These are phyloP conservation scores for Epichloe gansuensis DNA, from an alignment of 2,329 filamentous ascomycete genomes.

Conservation along the genomic window DNA sequence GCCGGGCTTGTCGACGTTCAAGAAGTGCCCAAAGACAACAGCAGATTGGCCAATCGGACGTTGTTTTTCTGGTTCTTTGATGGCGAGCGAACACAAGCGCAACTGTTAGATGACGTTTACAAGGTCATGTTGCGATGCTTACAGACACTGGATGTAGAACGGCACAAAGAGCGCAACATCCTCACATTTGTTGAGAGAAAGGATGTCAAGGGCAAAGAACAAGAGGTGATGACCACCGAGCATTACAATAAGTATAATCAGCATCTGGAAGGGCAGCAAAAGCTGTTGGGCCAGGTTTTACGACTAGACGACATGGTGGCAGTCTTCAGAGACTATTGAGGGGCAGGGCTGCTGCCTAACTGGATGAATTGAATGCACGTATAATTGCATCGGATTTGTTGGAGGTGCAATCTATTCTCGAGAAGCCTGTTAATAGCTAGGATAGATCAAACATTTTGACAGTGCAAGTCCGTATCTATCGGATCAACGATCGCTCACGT, in stretches of 20 bases:
- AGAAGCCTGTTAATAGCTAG: neutral
- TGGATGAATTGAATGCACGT: neutral
- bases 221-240: constrained; percentile 62
- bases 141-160: constrained; percentile 68
- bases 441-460: neutral
- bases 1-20: constrained; percentile 82
- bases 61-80: constrained; percentile 93
- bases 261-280: constrained; percentile 54
- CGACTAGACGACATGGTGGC: constrained; percentile 77
- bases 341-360: neutral
- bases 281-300: constrained; percentile 66
- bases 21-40: constrained; percentile 82
- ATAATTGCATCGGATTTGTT: neutral
- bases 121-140: constrained; percentile 80
- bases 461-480: neutral
- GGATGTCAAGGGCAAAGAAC: constrained; percentile 75
- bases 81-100: constrained; percentile 53
- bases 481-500: neutral
- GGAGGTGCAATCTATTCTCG: neutral
- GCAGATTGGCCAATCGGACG: constrained; percentile 68
- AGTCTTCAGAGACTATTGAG: constrained; percentile 60
- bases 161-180: constrained; percentile 57
- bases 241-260: constrained; percentile 54
- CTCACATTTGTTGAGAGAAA: constrained; percentile 72
- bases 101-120: constrained; percentile 71